These are phyloP conservation scores for Boletales sp. DNA, from an alignment of 768 basidiomycete genomes.

Conservation along the genomic window DNA sequence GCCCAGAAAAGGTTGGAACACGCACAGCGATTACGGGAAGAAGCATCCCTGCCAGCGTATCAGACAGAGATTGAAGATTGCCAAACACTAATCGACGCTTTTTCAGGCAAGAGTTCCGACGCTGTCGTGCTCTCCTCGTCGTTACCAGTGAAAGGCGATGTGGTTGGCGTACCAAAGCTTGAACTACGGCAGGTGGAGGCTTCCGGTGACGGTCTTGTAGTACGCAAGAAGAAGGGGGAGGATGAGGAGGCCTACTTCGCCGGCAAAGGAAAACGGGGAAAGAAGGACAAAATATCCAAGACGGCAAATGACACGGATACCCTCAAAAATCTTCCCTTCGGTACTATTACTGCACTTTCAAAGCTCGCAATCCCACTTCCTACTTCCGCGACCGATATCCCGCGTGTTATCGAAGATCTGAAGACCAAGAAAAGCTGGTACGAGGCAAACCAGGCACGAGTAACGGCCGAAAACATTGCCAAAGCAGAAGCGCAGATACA, in stretches of 20 bases:
- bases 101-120: conserved; percentile 63
- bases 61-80: conserved; percentile 95
- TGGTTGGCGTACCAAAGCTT: conserved; percentile 71
- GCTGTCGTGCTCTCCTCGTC: conserved; percentile 41
- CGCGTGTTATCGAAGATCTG: conserved; percentile 84
- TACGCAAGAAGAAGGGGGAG: conserved; percentile 89
- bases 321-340: conserved; percentile 66
- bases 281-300: conserved; percentile 48
- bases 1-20: conserved; percentile 76
- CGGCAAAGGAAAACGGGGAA: conserved; percentile 64
- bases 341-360: conserved; percentile 86
- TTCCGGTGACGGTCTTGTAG: conserved; percentile 60
- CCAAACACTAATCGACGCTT: conserved; percentile 83
- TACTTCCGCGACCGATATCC: conserved; percentile 66
- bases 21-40: conserved; percentile 79
- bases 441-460: conserved; percentile 83
- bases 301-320: conserved; percentile 34
- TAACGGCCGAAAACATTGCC: conserved; percentile 74
- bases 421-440: conserved; percentile 95
- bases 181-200: conserved; percentile 84
- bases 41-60: conserved; percentile 87
- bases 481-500: conserved; percentile 77
- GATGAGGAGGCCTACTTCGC: conserved; percentile 81
- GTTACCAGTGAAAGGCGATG: conserved; percentile 37
- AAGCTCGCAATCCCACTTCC: conserved; percentile 90